A percentile compares a stretch with the other conserved stretches of the same genome.
phyloP scores from a whole-genome alignment of 208 protist species.

The Trypanosoma cruzi region DNA sequence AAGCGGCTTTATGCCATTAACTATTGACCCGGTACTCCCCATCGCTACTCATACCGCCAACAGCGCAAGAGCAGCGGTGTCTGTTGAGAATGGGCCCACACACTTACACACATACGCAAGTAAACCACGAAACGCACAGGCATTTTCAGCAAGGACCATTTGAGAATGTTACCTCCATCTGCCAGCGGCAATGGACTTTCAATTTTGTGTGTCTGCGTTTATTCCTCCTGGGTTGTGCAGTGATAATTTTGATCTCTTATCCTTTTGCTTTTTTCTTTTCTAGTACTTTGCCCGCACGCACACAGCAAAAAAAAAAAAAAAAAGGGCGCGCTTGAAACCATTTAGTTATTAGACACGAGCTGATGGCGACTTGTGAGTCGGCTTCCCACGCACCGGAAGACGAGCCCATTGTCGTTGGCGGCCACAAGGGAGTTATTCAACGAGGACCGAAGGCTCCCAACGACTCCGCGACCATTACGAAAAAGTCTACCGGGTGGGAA shows the following conservation, averaged over 20 bases:
- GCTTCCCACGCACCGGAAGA: slow-evolving; percentile 26
- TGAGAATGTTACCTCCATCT: no score
- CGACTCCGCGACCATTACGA: slow-evolving; percentile 52
- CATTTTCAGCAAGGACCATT: no score
- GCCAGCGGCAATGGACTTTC: no score
- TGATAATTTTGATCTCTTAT: slow-evolving; percentile 3
- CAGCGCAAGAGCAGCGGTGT: no score
- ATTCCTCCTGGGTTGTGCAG: not conserved
- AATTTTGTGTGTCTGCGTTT: no score
- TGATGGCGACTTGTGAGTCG: not conserved
- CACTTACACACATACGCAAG: not conserved
- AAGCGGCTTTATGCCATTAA: slow-evolving; percentile 18
- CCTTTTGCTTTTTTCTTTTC: not conserved
- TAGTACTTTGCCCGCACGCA: not conserved
- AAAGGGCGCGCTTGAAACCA: no score
- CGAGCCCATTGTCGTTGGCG: slow-evolving; percentile 39
- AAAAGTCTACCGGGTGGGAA: slow-evolving; percentile 75
- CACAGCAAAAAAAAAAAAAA: slow-evolving; percentile 1
- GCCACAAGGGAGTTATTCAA: slow-evolving; percentile 60
- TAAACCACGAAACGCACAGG: not conserved
- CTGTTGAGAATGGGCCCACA: no score
- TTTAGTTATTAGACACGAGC: not conserved
- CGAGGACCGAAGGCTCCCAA: slow-evolving; percentile 45
- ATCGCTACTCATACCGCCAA: no score
- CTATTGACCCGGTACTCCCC: not conserved